Evolutionary conservation across 106 monocot genomes (phyloP), one percentile per base, ranked within the genome.

Genomic region (Triglochin maritima): DNA sequence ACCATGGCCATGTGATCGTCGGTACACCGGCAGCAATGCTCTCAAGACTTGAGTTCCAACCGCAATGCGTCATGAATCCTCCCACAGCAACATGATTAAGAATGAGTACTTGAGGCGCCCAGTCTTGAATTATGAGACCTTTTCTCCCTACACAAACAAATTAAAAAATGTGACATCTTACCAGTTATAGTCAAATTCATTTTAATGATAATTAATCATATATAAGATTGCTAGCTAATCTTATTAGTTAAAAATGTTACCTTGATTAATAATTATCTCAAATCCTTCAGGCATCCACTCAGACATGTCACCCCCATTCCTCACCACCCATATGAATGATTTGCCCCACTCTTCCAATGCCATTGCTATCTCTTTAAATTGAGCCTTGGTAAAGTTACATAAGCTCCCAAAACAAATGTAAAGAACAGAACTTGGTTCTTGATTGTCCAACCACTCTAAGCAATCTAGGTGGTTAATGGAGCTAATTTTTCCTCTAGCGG

Each of bases 1-100:
- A 44, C 11, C 49, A n/a, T 7, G 71, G 71, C 62, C 71, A 71
- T 2, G 71, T 53, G 6, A 62, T 62, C 71, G 63, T 71, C 1
- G 71, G 52, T 29, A 62, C 71, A 2, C 71, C 62, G 51, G 62
- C 71, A 8, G 62, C 49, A 8, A 71, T 50, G 48, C 82, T 69
- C 69, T 89, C 88, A 62, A 82, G 44, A 11, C 69, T 72, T 51
- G 89, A 89, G 68, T 83, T 85, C 90, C 86, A 90, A 29, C 86
- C 81, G 69, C 90, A 90, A 67, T 90, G 86, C 14, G 79, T 82
- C 72, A 89, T 44, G 73, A 87, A 87, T 29, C 55, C 73, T 2
- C 65, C 73, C 14, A 72, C 51, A n/a, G 72, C 62, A 7, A 3
- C 7, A 45, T 72, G 72, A 15, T 53, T 54, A 3, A 74, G 74